Base-by-base conservation (phyloP, 371 early-diverging fungal species). In the Chytridium lagenaria region DNA sequence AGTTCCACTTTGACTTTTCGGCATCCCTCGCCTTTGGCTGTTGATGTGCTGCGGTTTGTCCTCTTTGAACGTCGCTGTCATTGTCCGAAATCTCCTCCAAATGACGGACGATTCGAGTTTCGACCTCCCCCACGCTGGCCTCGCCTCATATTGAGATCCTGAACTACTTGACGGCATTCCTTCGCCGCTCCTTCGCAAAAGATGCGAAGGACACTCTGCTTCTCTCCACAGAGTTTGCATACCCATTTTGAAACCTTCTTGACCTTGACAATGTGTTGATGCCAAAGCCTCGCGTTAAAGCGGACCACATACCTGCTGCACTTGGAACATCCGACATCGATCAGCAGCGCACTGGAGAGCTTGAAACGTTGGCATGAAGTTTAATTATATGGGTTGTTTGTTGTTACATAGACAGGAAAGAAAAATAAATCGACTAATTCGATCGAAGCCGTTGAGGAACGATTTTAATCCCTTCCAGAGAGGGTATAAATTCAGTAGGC, bases 91-190 rank as follows among this genome's bases (percentile, higher is more conserved):
- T n/a, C n/a, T n/a, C n/a, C n/a, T n/a, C n/a, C n/a, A n/a, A n/a
- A n/a, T n/a, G n/a, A n/a, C n/a, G n/a, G n/a, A n/a, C n/a, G n/a
- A n/a, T n/a, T n/a, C n/a, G n/a, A n/a, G n/a, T n/a, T n/a, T n/a
- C n/a, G n/a, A n/a, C n/a, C n/a, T n/a, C n/a, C n/a, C n/a, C n/a
- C n/a, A n/a, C n/a, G 7, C 26, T 31, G 12, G 2, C 61, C 61
- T 7, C 61, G 61, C 61, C 26, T 61, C 36, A 61, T 31, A 34
- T 61, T 61, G 7, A 61, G 15, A 7, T 34, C 19, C 36, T 61
- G 61, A 26, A 61, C 61, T 12, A 61, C 61, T 37, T 61, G 3
- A 26, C 61, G 61, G 61, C 61, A 61, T 61, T 61, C 61, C 5
- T 28, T 28, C 23, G 61, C 61, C 10, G 61, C 15, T 3, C 61